Evolutionary conservation across 768 basidiomycete species (phyloP), one percentile per base, ranked within the genome.

Genomic region (Cubamyces lactineus): DNA sequence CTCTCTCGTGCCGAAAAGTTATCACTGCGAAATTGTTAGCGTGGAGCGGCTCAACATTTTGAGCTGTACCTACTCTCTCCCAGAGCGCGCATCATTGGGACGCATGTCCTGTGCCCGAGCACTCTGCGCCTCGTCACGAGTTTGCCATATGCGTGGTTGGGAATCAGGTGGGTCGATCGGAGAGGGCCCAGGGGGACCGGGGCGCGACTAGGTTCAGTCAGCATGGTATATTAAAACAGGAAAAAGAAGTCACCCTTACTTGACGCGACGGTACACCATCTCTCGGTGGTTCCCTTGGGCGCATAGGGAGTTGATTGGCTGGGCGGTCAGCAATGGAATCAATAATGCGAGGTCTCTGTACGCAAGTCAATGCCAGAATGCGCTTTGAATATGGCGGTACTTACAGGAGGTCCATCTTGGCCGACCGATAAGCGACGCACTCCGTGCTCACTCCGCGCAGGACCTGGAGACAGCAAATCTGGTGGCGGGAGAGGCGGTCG

Each of bases 91-190:
- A 7, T 62, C 54, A 13, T 43, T 19, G 7, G 42, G 30, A 13
- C 40, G 43, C 12, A 48, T 12, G 15, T 45, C 49, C 23, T 41
- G 47, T 11, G 51, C n/a, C 24, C 57, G 57, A 9, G 47, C 38
- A 15, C 39, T 42, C 50, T 61, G 55, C 11, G 66, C 64, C 38
- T 71, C 67, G 45, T 69, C 67, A 7, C 66, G 61, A 8, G 70
- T 71, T 39, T 69, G 55, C 70, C 70, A 71, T 43, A 69, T 56
- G 6, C 70, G 67, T 15, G 65, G 63, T 34, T 62, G 55, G 2
- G 34, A 21, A 13, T 46, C 45, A 1, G 53, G 34, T 1, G 57
- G 46, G 3, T 13, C 45, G 16, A 34, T 19, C 13, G 46, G 12
- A 28, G 28, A 17, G 28, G 47, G 12, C 26, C 48, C 49, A 15